Evolutionary conservation across 768 basidiomycete species (phyloP).

Genomic region (Auricularia cornea): DNA sequence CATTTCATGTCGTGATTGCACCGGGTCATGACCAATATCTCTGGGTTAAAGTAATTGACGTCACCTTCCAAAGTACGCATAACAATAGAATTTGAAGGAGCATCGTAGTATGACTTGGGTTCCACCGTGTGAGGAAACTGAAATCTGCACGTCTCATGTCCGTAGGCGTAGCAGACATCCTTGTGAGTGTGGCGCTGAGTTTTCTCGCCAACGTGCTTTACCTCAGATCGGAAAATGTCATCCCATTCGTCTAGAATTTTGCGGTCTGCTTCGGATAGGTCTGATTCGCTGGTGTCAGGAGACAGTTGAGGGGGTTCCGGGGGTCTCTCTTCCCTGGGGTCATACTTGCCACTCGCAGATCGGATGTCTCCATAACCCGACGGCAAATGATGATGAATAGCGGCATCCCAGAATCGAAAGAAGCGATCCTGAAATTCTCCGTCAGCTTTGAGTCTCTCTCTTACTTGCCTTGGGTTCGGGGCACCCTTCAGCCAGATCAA

Average conservation of each 20-base stretch:
- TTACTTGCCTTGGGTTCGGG: constrained; percentile 25
- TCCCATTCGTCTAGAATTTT: constrained; percentile 8
- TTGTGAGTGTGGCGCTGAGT: constrained; percentile 16
- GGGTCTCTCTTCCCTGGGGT: constrained; percentile 19
- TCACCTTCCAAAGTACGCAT: constrained; percentile 20
- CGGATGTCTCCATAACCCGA: constrained; percentile 15
- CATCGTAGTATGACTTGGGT: constrained; percentile 22
- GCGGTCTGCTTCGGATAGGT: too few species aligned
- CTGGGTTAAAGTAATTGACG: constrained; percentile 26
- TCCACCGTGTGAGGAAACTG: constrained; percentile 26
- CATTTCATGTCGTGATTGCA: constrained; percentile 31
- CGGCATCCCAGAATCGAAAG: constrained; percentile 25
- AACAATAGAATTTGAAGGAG: constrained; percentile 22
- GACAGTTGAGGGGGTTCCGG: constrained; percentile 9
- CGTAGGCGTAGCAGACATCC: constrained; percentile 25
- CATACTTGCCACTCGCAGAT: constrained; percentile 12
- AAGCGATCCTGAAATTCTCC: constrained; percentile 15
- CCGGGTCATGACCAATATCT: constrained; percentile 24
- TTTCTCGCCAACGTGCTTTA: constrained; percentile 16
- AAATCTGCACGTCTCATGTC: constrained; percentile 23
- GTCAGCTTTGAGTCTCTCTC: constrained; percentile 12
- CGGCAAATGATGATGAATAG: constrained; percentile 25
- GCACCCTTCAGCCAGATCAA: constrained; percentile 22
- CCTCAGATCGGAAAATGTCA: constrained; percentile 9
- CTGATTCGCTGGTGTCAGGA: not conserved